Base-by-base conservation (phyloP, 306 rosid genomes). In the Fragaria vesca region DNA sequence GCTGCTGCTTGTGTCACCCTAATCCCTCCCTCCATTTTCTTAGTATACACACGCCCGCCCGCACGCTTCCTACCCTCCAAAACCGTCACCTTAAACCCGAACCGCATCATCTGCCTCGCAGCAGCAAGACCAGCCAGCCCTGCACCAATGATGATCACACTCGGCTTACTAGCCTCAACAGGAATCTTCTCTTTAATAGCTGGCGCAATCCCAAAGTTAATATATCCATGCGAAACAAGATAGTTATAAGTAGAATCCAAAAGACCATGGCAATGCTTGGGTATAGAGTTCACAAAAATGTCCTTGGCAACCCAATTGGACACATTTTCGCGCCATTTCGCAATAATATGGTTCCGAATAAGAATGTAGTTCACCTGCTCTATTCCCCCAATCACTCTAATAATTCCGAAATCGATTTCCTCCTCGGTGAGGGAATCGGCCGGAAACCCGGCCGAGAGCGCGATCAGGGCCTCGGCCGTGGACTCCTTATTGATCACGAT, bases 41-140 rank as follows among this genome's bases (percentile, higher is more conserved):
- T 91, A 0, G 97, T 92, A 69, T 92, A 95, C 36, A 91, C 98
- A 54, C 97, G 85, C 26, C 98, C 97, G 1, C 98, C 97, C 0
- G 93, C 93, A 1, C 97, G 91, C 82, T 95, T 95, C 82, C 97
- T 86, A 17, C 97, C 97, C 81, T 95, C 97, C 85, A 92, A 81
- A 52, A 92, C 88, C 2, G 87, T 92, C 86, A 92, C 98, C 76
- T 88, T 92, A 78, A 89, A 92, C 78, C 98, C 98, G 30, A 91
- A 87, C 40, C 97, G 87, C 96, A 92, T 82, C 83, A 95, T 48
- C 81, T 95, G 97, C 91, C 96, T 80, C 0, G 96, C 97, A 10
- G 96, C 97, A 73, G 97, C 99, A 71, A 93, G 76, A n/a, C 99
- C 97, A 5, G 97, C 92, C 30, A 95, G 91, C 18, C 99, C 97